phyloP scores from a whole-genome alignment of 1,284 basidiomycete species.

The Mycena sp. region DNA sequence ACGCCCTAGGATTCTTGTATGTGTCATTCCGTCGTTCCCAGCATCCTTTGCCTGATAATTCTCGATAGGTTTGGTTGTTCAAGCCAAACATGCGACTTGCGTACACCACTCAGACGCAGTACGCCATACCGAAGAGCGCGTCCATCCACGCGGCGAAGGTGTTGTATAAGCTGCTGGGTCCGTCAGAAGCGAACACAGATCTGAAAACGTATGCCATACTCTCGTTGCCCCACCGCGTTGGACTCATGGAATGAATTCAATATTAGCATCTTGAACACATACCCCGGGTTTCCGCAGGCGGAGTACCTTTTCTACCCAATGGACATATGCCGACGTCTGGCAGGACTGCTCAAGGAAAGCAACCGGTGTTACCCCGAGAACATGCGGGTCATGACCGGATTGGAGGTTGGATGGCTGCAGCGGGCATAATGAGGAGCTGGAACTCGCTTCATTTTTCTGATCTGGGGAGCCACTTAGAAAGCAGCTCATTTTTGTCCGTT shows the following conservation, averaged over 20 bases:
- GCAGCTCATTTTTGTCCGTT: no score
- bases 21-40: slow-evolving; percentile 37
- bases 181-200: slow-evolving; percentile 58
- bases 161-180: slow-evolving; percentile 75
- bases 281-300: slow-evolving; percentile 86
- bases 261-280: slow-evolving; percentile 68
- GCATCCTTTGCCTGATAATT: slow-evolving; percentile 9
- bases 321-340: slow-evolving; percentile 73
- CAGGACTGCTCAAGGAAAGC: slow-evolving; percentile 74
- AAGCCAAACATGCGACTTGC: slow-evolving; percentile 85
- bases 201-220: slow-evolving; percentile 60
- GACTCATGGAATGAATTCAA: slow-evolving; percentile 23
- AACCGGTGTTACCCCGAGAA: slow-evolving; percentile 77
- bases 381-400: slow-evolving; percentile 78
- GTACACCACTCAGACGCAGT: slow-evolving; percentile 66
- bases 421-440: slow-evolving; percentile 18
- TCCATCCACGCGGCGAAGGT: slow-evolving; percentile 78
- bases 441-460: neutral
- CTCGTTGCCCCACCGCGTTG: slow-evolving; percentile 1
- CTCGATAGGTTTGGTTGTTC: slow-evolving; percentile 84
- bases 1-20: slow-evolving; percentile 77
- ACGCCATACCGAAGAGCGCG: slow-evolving; percentile 68
- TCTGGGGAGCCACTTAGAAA: no score
- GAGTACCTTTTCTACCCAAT: slow-evolving; percentile 83
- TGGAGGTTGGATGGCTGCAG: slow-evolving; percentile 82